These are phyloP conservation scores for Podaxis mareebaensis DNA, from an alignment of 768 basidiomycete genomes.

Conservation along the genomic window DNA sequence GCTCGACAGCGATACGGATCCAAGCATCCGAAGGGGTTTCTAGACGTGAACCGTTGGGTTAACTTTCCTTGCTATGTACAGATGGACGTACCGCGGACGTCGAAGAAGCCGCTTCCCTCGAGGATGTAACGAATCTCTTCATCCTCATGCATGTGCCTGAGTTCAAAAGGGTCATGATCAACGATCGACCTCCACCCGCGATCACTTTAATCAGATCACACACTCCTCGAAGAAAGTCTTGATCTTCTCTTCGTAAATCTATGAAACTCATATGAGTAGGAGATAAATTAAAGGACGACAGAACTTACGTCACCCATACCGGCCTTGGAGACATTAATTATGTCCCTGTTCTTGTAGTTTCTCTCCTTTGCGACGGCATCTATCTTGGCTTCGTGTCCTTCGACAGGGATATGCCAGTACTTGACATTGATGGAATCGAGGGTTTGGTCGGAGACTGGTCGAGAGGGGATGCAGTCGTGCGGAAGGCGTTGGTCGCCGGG, in stretches of 20 bases:
- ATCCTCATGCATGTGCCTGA: slow-evolving; percentile 91
- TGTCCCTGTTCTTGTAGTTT: slow-evolving; percentile 83
- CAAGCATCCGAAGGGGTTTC: slow-evolving; percentile 70
- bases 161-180: not conserved
- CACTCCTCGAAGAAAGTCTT: slow-evolving; percentile 85
- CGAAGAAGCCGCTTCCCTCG: slow-evolving; percentile 89
- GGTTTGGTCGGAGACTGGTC: slow-evolving; percentile 48
- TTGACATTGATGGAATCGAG: slow-evolving; percentile 64
- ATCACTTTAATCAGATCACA: slow-evolving; percentile 23
- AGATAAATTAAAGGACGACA: not conserved
- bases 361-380: slow-evolving; percentile 65
- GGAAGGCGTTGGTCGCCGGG: slow-evolving; percentile 80
- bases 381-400: slow-evolving; percentile 54
- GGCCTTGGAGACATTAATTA: slow-evolving; percentile 74
- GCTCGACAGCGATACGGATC: slow-evolving; percentile 76
- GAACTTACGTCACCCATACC: slow-evolving; percentile 71
- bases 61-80: not conserved
- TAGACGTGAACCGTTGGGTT: slow-evolving; percentile 24
- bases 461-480: slow-evolving; percentile 68
- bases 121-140: slow-evolving; percentile 93
- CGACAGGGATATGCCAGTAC: slow-evolving; percentile 66
- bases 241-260: slow-evolving; percentile 51
- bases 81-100: slow-evolving; percentile 69
- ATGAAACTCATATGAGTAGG: not conserved
- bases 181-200: not conserved